Evolutionary conservation across 1,284 basidiomycete genomes (phyloP).

Genomic region (Grifola frondosa): DNA sequence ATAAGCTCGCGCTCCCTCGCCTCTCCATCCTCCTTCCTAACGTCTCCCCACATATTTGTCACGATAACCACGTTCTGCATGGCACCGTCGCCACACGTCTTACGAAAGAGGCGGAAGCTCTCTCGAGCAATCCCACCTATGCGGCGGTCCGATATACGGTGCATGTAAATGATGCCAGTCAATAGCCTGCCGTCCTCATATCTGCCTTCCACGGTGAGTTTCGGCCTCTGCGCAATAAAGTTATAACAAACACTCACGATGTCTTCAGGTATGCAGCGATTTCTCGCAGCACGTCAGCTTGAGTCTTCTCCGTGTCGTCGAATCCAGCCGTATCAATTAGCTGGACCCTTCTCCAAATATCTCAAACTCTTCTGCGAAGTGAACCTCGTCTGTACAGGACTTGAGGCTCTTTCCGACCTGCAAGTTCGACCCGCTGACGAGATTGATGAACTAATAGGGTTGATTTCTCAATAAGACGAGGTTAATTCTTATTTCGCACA

Average conservation of each 20-base stretch:
- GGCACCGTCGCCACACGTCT: no score
- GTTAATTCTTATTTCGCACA: no score
- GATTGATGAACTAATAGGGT: conserved; percentile 29
- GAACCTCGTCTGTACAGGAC: conserved; percentile 18
- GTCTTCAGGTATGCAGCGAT: conserved; percentile 3
- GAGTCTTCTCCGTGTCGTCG: conserved; percentile 38
- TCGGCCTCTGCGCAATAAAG: no score
- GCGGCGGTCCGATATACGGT: no score
- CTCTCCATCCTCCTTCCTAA: conserved; percentile 13
- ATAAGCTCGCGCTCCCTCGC: no score
- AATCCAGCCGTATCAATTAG: conserved; percentile 41
- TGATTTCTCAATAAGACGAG: no score
- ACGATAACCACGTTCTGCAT: conserved; percentile 24
- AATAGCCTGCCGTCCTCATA: no score
- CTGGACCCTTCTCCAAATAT: neutral
- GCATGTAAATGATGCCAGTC: no score
- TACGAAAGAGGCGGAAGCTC: no score
- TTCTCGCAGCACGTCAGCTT: conserved; percentile 39
- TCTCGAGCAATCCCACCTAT: no score
- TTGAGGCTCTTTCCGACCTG: conserved; percentile 14
- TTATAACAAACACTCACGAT: conserved; percentile 2
- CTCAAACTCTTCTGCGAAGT: neutral
- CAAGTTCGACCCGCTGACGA: conserved; percentile 18
- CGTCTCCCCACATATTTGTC: conserved; percentile 24
- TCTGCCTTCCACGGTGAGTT: no score